Percentiles rank a stretch among this genome's conserved stretches.
Conservation (phyloP, 176 grass and related monocot genomes). For the Poa annua region DNA sequence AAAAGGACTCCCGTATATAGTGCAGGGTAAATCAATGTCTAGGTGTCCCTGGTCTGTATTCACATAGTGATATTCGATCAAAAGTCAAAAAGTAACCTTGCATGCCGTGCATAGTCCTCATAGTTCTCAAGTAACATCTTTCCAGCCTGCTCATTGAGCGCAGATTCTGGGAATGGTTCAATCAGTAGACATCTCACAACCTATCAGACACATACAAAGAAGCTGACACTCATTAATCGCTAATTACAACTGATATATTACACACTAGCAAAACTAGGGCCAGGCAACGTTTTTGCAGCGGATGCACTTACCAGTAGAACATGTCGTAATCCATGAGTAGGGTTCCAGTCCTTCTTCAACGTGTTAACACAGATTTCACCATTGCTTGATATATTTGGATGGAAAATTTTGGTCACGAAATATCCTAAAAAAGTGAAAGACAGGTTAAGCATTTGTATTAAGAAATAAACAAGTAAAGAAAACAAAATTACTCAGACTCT, state of each 20-base stretch:
- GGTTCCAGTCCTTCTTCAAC: slow-evolving; percentile 94
- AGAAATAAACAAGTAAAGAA: not conserved
- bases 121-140: slow-evolving; percentile 86
- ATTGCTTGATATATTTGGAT: slow-evolving; percentile 88
- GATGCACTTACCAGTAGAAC: slow-evolving; percentile 74
- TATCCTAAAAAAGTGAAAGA: slow-evolving; percentile 56
- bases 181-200: slow-evolving; percentile 69
- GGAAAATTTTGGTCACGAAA: slow-evolving; percentile 94
- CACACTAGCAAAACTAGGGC: not conserved
- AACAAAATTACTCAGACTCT: not conserved
- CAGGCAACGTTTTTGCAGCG: not conserved
- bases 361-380: slow-evolving; percentile 97
- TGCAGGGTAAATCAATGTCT: not conserved
- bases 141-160: slow-evolving; percentile 92
- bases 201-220: slow-evolving; percentile 24
- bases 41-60: not conserved
- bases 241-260: not conserved
- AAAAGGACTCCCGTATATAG: not conserved
- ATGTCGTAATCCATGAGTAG: slow-evolving; percentile 86
- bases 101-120: slow-evolving; percentile 73
- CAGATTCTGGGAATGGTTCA: slow-evolving; percentile 86
- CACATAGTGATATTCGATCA: not conserved
- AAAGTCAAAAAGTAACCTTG: slow-evolving; percentile 51
- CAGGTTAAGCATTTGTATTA: not conserved
- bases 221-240: not conserved